A percentile compares a stretch with the other conserved stretches of the same genome.
These are phyloP conservation scores for Bullera alba DNA, from an alignment of 768 basidiomycete species.

Conservation along the genomic window DNA sequence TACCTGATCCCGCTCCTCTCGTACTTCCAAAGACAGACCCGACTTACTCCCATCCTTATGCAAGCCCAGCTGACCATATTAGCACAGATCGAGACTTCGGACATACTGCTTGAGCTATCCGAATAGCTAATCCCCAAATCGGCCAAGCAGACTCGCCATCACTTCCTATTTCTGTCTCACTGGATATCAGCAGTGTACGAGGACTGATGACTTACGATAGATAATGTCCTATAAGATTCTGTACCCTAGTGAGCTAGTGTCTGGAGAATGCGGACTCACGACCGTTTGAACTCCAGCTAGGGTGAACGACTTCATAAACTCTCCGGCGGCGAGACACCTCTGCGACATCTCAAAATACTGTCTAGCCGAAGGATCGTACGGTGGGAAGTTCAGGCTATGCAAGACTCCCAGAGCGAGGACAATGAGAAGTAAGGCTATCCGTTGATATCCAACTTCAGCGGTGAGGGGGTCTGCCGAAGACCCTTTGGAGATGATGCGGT, in stretches of 20 bases:
- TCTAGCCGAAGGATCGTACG: no score
- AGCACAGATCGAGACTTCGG: not conserved
- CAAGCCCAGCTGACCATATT: conserved; percentile 7
- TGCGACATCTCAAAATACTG: no score
- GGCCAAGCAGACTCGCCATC: conserved; percentile 23
- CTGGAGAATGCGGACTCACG: not conserved
- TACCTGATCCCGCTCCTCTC: conserved; percentile 6
- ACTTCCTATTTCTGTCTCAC: conserved; percentile 20
- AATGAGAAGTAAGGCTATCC: no score
- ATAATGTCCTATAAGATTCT: conserved; percentile 14
- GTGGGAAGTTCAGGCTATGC: no score
- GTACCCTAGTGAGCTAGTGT: not conserved
- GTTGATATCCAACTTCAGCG: no score
- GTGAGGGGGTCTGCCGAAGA: no score
- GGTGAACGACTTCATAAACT: conserved; percentile 17
- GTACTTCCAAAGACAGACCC: conserved; percentile 1
- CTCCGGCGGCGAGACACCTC: conserved; percentile 13
- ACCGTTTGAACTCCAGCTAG: conserved; percentile 19
- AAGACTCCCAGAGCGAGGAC: no score
- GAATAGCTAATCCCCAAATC: conserved; percentile 15
- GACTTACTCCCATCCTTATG: conserved; percentile 12
- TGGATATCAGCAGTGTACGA: not conserved
- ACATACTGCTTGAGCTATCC: conserved; percentile 13
- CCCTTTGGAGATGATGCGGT: no score
- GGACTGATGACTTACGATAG: conserved; percentile 4